Conservation (phyloP, 176 grass and related monocot species). For the Themeda triandra region DNA sequence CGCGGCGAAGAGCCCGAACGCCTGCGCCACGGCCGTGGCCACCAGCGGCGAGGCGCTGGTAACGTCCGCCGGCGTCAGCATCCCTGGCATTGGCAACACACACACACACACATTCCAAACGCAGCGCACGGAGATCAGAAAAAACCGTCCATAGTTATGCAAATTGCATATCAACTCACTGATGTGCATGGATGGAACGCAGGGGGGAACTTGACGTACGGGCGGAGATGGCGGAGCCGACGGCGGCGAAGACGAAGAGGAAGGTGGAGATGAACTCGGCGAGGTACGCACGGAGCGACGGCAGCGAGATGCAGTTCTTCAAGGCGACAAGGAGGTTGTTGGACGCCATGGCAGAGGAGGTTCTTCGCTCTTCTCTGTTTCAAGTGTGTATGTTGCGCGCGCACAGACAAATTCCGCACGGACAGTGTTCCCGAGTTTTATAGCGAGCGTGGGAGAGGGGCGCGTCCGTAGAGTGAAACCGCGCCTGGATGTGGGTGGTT, state of each 20-base stretch:
- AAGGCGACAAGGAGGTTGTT: constrained; percentile 30
- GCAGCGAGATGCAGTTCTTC: constrained; percentile 44
- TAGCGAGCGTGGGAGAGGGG: background rate
- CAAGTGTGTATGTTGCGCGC: background rate
- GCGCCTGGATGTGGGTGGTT: background rate
- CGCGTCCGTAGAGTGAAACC: constrained; percentile 21
- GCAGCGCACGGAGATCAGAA: background rate
- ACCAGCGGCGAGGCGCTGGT: constrained; percentile 58
- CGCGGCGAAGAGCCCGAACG: constrained; percentile 64
- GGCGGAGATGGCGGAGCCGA: constrained; percentile 65
- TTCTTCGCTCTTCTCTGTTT: background rate
- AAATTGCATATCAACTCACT: background rate
- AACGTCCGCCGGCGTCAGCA: constrained; percentile 43
- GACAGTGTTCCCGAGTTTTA: background rate
- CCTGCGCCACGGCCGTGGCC: constrained; percentile 58
- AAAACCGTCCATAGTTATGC: background rate
- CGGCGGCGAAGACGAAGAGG: constrained; percentile 71
- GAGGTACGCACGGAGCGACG: constrained; percentile 63
- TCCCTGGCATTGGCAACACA: constrained; percentile 55
- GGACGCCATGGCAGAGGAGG: constrained; percentile 40
- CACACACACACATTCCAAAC: background rate
- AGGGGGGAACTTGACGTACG: constrained; percentile 10
- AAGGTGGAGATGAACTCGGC: constrained; percentile 95
- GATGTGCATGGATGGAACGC: background rate
- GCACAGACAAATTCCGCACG: background rate